phyloP scores from a whole-genome alignment of 352 stramenopile genomes.

The Peronospora destructor region DNA sequence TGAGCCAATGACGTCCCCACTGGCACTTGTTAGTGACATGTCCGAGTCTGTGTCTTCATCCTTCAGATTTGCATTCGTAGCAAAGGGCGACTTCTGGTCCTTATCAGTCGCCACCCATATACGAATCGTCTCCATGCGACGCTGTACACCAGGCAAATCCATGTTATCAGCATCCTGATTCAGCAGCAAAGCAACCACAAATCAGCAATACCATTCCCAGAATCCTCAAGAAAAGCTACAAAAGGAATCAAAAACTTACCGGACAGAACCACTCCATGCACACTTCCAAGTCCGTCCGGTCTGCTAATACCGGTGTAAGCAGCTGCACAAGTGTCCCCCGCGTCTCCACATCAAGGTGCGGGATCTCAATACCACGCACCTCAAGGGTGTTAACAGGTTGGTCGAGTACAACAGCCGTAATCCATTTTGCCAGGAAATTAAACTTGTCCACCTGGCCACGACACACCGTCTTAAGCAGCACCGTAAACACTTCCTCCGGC shows the following conservation, averaged over 20 bases:
- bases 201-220: slow-evolving; percentile 10
- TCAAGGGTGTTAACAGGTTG: slow-evolving; percentile 57
- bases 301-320: slow-evolving; percentile 72
- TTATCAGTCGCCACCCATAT: slow-evolving; percentile 86
- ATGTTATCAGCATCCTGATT: slow-evolving; percentile 60
- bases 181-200: slow-evolving; percentile 3
- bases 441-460: slow-evolving; percentile 84
- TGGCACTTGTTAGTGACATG: slow-evolving; percentile 41
- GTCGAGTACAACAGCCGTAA: slow-evolving; percentile 67
- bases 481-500: slow-evolving; percentile 73
- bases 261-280: slow-evolving; percentile 87
- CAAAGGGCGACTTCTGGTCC: slow-evolving; percentile 79
- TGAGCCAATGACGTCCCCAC: slow-evolving; percentile 37
- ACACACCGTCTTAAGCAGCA: slow-evolving; percentile 81
- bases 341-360: slow-evolving; percentile 65
- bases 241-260: slow-evolving; percentile 26
- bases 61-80: slow-evolving; percentile 35
- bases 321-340: slow-evolving; percentile 63
- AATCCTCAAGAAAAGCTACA: not conserved
- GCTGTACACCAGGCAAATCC: slow-evolving; percentile 43
- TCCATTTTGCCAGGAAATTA: slow-evolving; percentile 84
- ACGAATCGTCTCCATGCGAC: slow-evolving; percentile 69
- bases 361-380: slow-evolving; percentile 82
- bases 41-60: slow-evolving; percentile 68
- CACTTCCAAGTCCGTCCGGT: slow-evolving; percentile 77